Evolutionary conservation across 2,329 filamentous ascomycete genomes (phyloP).

Genomic region (Triangularia verruculosa): DNA sequence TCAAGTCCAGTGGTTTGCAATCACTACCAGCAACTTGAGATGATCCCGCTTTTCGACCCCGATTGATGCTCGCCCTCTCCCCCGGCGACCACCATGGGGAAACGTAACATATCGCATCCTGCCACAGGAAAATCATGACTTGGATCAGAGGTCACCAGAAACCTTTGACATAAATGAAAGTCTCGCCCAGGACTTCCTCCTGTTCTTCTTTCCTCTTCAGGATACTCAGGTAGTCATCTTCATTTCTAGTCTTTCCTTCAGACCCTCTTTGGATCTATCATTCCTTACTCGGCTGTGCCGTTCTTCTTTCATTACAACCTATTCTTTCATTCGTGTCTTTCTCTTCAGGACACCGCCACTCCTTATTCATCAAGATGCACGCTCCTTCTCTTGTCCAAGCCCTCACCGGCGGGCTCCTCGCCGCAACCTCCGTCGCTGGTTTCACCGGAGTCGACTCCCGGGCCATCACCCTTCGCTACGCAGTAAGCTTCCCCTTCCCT

Average conservation of each 20-base stretch:
- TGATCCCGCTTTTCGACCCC: background rate
- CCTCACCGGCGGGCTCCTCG: slow-evolving; percentile 8
- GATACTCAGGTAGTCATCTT: background rate
- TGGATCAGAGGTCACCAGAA: background rate
- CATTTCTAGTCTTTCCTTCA: background rate
- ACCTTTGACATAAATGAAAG: background rate
- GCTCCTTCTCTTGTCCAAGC: background rate
- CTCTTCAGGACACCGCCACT: background rate
- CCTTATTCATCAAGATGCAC: background rate
- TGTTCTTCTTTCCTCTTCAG: background rate
- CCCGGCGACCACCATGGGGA: background rate
- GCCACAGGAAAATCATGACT: background rate
- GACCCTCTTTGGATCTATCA: background rate
- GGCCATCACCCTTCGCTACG: slow-evolving; percentile 2
- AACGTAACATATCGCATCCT: background rate
- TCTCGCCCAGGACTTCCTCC: background rate
- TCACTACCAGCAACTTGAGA: background rate
- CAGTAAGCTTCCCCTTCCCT: background rate
- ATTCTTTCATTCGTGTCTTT: background rate
- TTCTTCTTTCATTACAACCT: background rate
- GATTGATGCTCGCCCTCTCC: background rate
- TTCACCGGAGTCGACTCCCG: background rate
- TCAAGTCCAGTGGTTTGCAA: background rate
- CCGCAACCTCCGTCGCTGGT: background rate
- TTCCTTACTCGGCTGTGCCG: background rate